Evolutionary conservation across 2,329 filamentous ascomycete genomes (phyloP).

Genomic region (Fusarium sp.): DNA sequence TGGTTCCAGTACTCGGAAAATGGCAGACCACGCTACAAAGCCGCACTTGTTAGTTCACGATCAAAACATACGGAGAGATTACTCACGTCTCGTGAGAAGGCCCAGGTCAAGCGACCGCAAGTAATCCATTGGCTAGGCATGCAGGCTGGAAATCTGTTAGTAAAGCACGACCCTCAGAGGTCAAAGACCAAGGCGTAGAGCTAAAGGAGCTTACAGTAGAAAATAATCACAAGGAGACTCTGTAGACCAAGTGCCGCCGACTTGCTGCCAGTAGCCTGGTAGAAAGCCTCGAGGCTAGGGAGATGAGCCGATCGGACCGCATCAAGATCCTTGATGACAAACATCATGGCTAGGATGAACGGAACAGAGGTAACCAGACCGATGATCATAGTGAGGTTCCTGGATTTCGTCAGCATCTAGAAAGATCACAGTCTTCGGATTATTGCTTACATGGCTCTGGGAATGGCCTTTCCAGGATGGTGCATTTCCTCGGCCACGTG

Average conservation of each 20-base stretch:
- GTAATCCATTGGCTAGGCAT: slow-evolving; percentile 48
- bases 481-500: slow-evolving; percentile 31
- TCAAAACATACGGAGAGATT: neutral
- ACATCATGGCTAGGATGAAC: slow-evolving; percentile 42
- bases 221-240: neutral
- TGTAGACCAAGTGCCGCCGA: neutral
- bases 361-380: slow-evolving; percentile 46
- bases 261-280: slow-evolving; percentile 31
- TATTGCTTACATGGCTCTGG: slow-evolving; percentile 7
- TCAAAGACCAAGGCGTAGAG: neutral
- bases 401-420: neutral
- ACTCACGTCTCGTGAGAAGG: slow-evolving; percentile 49
- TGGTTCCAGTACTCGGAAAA: slow-evolving; percentile 40
- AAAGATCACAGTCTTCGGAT: too few relatives aligned
- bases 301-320: slow-evolving; percentile 37
- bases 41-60: neutral
- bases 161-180: neutral
- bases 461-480: slow-evolving; percentile 23
- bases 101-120: slow-evolving; percentile 48
- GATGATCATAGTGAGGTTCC: slow-evolving; percentile 35
- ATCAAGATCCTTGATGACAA: slow-evolving; percentile 43
- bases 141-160: slow-evolving; percentile 18
- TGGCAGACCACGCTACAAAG: slow-evolving; percentile 8
- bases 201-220: neutral
- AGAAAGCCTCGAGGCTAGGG: slow-evolving; percentile 33